Conservation (phyloP, 768 basidiomycete species). For the Amanita rubescens region DNA sequence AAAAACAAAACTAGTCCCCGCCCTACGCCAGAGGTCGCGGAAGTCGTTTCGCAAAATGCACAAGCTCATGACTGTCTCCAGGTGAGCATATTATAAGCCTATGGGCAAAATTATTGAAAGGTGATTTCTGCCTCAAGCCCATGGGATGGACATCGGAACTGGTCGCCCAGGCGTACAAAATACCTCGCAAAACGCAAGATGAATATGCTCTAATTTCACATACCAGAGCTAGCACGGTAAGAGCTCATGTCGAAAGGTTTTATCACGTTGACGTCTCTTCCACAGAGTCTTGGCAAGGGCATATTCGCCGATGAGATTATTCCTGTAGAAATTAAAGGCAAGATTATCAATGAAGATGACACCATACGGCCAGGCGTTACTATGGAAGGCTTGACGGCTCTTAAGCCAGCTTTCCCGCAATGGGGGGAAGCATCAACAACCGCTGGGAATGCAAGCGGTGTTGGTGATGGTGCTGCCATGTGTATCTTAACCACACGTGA, state of each 20-base stretch:
- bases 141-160: constrained; percentile 97
- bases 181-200: constrained; percentile 80
- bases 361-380: constrained; percentile 85
- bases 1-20: constrained; percentile 46
- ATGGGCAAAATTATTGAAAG: not conserved
- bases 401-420: constrained; percentile 84
- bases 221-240: constrained; percentile 63
- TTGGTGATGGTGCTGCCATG: constrained; percentile 90
- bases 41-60: constrained; percentile 47
- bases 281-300: constrained; percentile 57
- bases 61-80: constrained; percentile 74
- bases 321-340: constrained; percentile 70
- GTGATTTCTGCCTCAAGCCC: constrained; percentile 38
- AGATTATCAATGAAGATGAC: constrained; percentile 67
- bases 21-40: constrained; percentile 62
- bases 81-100: constrained; percentile 27
- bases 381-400: constrained; percentile 59
- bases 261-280: not conserved
- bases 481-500: constrained; percentile 77
- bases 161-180: constrained; percentile 74
- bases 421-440: constrained; percentile 70
- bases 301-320: constrained; percentile 86
- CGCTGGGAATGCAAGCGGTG: constrained; percentile 80
- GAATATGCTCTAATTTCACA: constrained; percentile 86
- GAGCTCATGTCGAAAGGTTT: constrained; percentile 1